phyloP scores from a whole-genome alignment of 805 yeast genomes.

The Kodamaea kaohsiungensis region DNA sequence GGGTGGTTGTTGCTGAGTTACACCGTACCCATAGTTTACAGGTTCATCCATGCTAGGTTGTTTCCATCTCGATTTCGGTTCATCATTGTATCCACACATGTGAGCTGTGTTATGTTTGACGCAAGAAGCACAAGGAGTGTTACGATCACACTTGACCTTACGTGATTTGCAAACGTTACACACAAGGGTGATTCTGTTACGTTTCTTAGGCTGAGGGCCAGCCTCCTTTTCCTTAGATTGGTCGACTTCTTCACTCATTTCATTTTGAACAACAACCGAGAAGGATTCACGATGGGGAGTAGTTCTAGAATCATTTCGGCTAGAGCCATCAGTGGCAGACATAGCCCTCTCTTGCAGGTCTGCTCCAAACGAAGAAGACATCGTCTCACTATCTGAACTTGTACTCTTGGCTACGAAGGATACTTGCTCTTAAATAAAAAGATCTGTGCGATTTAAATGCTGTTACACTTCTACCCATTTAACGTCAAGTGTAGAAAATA shows the following conservation, averaged over 20 bases:
- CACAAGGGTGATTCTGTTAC: slow-evolving; percentile 16
- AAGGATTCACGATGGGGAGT: background rate
- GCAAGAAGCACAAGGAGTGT: slow-evolving; percentile 17
- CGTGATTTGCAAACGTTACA: slow-evolving; percentile 23
- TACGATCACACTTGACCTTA: slow-evolving; percentile 19
- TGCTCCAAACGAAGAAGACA: background rate
- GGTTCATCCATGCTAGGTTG: background rate
- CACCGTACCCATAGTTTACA: background rate
- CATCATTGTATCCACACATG: slow-evolving; percentile 13
- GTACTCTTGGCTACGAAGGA: background rate
- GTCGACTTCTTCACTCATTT: background rate
- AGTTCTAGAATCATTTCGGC: background rate
- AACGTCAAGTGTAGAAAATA: background rate
- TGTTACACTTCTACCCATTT: background rate
- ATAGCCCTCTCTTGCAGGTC: background rate
- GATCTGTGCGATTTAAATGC: background rate
- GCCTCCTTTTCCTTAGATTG: background rate
- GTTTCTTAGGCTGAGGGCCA: slow-evolving; percentile 2
- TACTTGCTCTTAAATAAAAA: background rate
- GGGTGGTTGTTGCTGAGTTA: background rate
- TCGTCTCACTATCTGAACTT: background rate
- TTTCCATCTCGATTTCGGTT: slow-evolving; percentile 1
- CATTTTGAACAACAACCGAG: background rate
- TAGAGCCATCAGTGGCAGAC: background rate
- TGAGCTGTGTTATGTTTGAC: slow-evolving; percentile 14